Percentiles rank a stretch among this genome's conserved stretches.
Conservation (phyloP, 129 eudicot genomes). For the Escallonia rubra region DNA sequence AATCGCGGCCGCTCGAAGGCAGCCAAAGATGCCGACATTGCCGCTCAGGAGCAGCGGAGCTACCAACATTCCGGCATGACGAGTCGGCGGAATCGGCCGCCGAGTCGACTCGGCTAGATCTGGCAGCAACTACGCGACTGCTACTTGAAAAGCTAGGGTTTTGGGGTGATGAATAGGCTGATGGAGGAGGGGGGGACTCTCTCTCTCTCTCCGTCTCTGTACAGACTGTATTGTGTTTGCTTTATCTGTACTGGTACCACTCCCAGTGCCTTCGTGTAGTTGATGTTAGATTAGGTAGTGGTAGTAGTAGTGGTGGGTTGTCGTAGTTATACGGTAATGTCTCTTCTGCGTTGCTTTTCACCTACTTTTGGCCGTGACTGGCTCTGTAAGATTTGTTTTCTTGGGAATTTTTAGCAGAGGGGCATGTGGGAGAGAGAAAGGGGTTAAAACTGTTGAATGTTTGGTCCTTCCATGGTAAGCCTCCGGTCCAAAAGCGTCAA, state of each 20-base stretch:
- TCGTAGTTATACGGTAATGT: neutral
- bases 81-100: neutral
- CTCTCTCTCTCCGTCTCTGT: neutral
- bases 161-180: neutral
- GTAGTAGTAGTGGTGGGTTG: neutral
- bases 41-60: conserved; percentile 15
- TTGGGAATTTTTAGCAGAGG: too few species aligned
- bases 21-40: conserved; percentile 61
- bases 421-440: too few species aligned
- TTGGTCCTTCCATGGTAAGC: too few species aligned
- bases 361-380: conserved; percentile 33
- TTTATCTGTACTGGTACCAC: neutral
- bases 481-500: too few species aligned
- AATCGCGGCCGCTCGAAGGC: conserved; percentile 75
- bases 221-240: too few species aligned
- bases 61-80: conserved; percentile 2
- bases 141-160: conserved; percentile 20
- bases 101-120: conserved; percentile 6
- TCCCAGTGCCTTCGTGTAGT: neutral
- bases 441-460: too few species aligned
- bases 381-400: too few species aligned
- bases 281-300: conserved; percentile 24
- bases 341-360: conserved; percentile 26
- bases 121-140: neutral
- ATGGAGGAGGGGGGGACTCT: conserved; percentile 6